phyloP scores from a whole-genome alignment of 768 basidiomycete genomes.

The Macrolepiota fuliginosa region DNA sequence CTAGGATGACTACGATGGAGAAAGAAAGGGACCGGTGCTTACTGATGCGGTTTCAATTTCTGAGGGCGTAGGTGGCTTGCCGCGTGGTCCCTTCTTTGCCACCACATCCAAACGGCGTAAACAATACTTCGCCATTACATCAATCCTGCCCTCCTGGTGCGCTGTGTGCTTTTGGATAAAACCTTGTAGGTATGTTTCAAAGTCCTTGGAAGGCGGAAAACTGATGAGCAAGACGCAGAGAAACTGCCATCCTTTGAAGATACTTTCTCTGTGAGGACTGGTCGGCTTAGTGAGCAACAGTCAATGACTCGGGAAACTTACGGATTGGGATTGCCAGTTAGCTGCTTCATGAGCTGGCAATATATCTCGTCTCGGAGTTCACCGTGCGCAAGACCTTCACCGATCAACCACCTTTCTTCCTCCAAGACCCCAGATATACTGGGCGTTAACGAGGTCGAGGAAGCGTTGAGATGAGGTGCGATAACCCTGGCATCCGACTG shows the following conservation, averaged over 20 bases:
- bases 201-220: conserved; percentile 92
- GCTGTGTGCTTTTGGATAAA: conserved; percentile 73
- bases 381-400: conserved; percentile 73
- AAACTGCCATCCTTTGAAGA: conserved; percentile 92
- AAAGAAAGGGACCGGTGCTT: conserved; percentile 21
- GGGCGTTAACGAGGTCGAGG: conserved; percentile 42
- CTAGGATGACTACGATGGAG: not conserved
- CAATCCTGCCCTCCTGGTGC: conserved; percentile 73
- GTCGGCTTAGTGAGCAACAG: not conserved
- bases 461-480: conserved; percentile 40
- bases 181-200: conserved; percentile 78
- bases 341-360: conserved; percentile 90
- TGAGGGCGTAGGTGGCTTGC: conserved; percentile 73
- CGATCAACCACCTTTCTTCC: conserved; percentile 84
- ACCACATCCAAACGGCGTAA: conserved; percentile 73
- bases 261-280: conserved; percentile 59
- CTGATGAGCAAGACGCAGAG: conserved; percentile 88
- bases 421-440: conserved; percentile 53
- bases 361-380: conserved; percentile 93
- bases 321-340: conserved; percentile 78
- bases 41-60: conserved; percentile 94
- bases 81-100: conserved; percentile 81
- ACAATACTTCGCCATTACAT: conserved; percentile 90
- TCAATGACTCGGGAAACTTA: conserved; percentile 35
- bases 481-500: conserved; percentile 41